A percentile compares a stretch with the other conserved stretches of the same genome.
phyloP scores from a whole-genome alignment of 164 flowering plant genomes.

The Berberis thunbergii region DNA sequence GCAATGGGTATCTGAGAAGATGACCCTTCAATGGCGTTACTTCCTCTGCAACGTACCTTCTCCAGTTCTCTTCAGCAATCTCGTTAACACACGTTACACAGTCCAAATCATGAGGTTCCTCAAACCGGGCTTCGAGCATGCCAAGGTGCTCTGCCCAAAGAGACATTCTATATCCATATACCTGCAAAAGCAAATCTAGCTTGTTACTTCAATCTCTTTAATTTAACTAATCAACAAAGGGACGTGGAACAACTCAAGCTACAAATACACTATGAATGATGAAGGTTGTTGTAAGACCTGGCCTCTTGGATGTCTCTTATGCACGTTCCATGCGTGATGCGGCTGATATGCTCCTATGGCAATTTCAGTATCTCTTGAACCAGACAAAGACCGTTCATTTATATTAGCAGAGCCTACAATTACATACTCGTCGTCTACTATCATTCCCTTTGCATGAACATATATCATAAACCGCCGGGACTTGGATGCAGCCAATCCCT shows the following conservation, averaged over 20 bases:
- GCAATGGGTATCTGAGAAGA: slow-evolving; percentile 68
- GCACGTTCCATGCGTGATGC: slow-evolving; percentile 46
- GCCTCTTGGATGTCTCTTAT: slow-evolving; percentile 54
- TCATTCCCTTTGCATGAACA: slow-evolving; percentile 92
- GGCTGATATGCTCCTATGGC: slow-evolving; percentile 95
- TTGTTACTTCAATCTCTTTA: not conserved
- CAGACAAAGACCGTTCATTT: slow-evolving; percentile 79
- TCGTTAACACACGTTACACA: slow-evolving; percentile 58
- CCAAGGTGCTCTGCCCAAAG: slow-evolving; percentile 89
- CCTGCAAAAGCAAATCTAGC: slow-evolving; percentile 26
- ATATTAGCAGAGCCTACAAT: slow-evolving; percentile 81
- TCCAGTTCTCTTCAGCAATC: slow-evolving; percentile 72
- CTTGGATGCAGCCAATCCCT: slow-evolving; percentile 45
- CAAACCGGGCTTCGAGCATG: slow-evolving; percentile 18
- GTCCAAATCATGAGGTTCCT: slow-evolving; percentile 49
- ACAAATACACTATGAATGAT: not conserved
- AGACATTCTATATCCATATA: slow-evolving; percentile 83
- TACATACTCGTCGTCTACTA: slow-evolving; percentile 78
- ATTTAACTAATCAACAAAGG: not conserved
- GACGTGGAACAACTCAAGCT: not conserved
- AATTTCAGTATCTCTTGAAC: slow-evolving; percentile 82
- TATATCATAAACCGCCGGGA: slow-evolving; percentile 69
- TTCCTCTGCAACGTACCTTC: slow-evolving; percentile 27
- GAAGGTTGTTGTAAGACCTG: slow-evolving; percentile 34
- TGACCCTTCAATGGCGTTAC: slow-evolving; percentile 48